phyloP scores from a whole-genome alignment of 2,329 filamentous ascomycete genomes.

The Penicillium sp. region DNA sequence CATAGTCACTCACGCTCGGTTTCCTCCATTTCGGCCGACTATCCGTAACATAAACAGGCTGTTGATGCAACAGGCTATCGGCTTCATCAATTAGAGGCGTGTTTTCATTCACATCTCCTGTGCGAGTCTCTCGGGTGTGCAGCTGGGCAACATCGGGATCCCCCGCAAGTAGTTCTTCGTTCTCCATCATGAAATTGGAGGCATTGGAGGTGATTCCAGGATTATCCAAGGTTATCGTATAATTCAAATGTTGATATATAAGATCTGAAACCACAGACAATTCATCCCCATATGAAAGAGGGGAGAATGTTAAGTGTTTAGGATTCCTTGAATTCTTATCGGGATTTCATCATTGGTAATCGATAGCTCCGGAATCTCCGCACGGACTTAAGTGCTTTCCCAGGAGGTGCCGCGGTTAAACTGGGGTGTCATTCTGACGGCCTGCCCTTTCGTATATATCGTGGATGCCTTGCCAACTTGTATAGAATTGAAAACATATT shows the following conservation, averaged over 20 bases:
- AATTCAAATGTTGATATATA: slow-evolving; percentile 3
- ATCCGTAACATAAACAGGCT: neutral
- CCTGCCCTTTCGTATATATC: neutral
- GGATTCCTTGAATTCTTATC: slow-evolving; percentile 1
- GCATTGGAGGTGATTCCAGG: neutral
- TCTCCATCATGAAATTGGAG: slow-evolving; percentile 26
- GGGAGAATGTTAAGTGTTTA: neutral
- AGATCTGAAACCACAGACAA: neutral
- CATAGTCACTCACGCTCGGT: slow-evolving; percentile 44
- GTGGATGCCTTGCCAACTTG: neutral
- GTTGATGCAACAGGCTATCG: neutral
- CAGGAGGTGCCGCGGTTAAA: too few relatives aligned
- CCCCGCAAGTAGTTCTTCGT: slow-evolving; percentile 31
- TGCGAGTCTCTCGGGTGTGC: slow-evolving; percentile 10
- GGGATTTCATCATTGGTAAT: neutral
- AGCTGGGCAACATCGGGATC: slow-evolving; percentile 31
- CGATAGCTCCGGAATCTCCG: slow-evolving; percentile 11
- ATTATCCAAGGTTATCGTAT: neutral
- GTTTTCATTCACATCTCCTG: slow-evolving; percentile 1
- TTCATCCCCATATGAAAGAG: neutral
- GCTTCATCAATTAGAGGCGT: neutral
- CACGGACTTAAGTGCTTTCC: neutral
- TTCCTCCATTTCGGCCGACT: slow-evolving; percentile 46
- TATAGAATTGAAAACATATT: neutral
- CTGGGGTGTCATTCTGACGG: neutral